Percentiles rank a stretch among this genome's conserved stretches.
phyloP scores from a whole-genome alignment of 257 asterid species.

The Gentiana straminea region DNA sequence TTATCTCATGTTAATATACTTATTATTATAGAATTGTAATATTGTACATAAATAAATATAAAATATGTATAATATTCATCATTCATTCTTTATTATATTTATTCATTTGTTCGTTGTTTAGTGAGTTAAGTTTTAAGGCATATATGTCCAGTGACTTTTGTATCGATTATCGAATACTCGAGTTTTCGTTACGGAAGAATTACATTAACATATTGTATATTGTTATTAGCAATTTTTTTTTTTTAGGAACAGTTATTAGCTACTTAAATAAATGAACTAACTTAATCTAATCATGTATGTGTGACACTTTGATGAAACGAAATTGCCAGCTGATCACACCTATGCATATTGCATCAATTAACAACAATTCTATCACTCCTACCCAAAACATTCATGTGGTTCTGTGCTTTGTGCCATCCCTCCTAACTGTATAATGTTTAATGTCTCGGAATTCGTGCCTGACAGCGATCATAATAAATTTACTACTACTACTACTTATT shows the following conservation, averaged over 20 bases:
- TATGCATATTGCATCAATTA: neutral
- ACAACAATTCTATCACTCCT: neutral
- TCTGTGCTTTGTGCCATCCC: too few relatives aligned
- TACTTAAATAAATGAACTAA: neutral
- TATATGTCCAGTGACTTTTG: neutral
- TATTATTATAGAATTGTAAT: neutral
- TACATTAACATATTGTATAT: neutral
- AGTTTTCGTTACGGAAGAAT: neutral
- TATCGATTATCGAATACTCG: neutral
- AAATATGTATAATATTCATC: constrained; percentile 1
- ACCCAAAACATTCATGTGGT: too few relatives aligned
- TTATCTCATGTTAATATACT: constrained; percentile 11
- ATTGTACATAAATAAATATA: too few relatives aligned
- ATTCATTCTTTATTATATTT: neutral
- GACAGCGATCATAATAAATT: too few relatives aligned
- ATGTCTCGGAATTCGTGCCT: too few relatives aligned
- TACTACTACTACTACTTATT: too few relatives aligned
- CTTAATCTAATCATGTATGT: too few relatives aligned
- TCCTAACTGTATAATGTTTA: too few relatives aligned
- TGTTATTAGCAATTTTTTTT: neutral
- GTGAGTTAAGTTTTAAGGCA: neutral
- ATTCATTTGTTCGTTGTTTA: too few relatives aligned
- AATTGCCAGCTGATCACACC: neutral
- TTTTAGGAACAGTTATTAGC: neutral
- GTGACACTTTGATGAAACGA: too few relatives aligned